Conservation (phyloP, 805 yeast genomes). For the Candida golubevii region DNA sequence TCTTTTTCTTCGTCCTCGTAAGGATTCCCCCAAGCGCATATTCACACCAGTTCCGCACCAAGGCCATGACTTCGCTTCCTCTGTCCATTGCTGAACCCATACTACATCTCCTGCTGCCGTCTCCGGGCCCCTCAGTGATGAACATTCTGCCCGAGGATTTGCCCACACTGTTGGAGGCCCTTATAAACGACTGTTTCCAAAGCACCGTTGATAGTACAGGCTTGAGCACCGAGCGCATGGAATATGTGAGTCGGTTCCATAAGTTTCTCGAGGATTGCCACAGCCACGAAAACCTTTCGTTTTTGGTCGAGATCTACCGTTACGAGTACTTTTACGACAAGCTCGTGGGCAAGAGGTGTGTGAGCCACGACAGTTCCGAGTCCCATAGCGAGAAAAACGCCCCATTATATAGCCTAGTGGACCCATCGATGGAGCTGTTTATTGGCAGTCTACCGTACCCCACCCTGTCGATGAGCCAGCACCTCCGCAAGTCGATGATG, state of each 20-base stretch:
- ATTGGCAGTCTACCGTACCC: conserved; percentile 15
- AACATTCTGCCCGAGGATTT: background rate
- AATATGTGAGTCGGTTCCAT: conserved; percentile 26
- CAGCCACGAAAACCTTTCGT: conserved; percentile 43
- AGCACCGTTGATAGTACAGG: conserved; percentile 19
- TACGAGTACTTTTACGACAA: conserved; percentile 43
- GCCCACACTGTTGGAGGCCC: conserved; percentile 23
- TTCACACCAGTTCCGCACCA: too few species aligned
- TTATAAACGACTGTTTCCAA: conserved; percentile 31
- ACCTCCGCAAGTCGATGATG: conserved; percentile 2
- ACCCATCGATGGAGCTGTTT: conserved; percentile 11
- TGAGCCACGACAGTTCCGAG: background rate
- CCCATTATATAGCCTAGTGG: conserved; percentile 8
- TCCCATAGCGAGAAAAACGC: background rate
- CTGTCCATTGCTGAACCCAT: too few species aligned
- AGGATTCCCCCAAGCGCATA: too few species aligned
- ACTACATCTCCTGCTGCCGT: background rate
- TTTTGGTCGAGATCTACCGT: conserved; percentile 41
- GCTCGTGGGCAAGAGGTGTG: conserved; percentile 2
- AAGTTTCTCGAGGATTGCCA: conserved; percentile 35
- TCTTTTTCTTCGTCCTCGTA: too few species aligned
- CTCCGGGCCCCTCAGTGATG: background rate
- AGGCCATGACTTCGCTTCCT: too few species aligned
- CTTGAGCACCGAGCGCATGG: conserved; percentile 13
- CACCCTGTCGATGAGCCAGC: conserved; percentile 6